phyloP scores from a whole-genome alignment of 306 rosid genomes.

The Lupinus albus region DNA sequence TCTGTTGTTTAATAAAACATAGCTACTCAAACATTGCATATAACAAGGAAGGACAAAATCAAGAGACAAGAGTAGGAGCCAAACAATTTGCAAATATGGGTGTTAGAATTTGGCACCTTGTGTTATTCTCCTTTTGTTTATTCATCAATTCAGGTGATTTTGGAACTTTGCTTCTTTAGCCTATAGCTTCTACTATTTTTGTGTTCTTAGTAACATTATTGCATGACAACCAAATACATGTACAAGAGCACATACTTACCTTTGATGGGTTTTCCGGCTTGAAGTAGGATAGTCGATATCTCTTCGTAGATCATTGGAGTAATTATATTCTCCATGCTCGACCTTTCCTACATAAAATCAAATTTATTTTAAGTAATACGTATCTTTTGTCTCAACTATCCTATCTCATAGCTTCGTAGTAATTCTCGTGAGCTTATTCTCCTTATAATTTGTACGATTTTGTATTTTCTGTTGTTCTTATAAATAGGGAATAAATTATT shows the following conservation, averaged over 20 bases:
- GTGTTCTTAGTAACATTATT: slow-evolving; percentile 22
- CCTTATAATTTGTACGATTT: too few relatives aligned
- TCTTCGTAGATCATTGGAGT: too few relatives aligned
- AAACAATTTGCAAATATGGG: slow-evolving; percentile 64
- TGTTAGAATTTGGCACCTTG: slow-evolving; percentile 48
- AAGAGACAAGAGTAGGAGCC: slow-evolving; percentile 37
- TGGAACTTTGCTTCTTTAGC: slow-evolving; percentile 17
- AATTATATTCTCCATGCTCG: too few relatives aligned
- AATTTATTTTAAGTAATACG: too few relatives aligned
- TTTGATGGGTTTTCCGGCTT: too few relatives aligned
- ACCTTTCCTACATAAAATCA: too few relatives aligned
- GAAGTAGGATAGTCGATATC: too few relatives aligned
- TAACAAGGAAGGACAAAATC: slow-evolving; percentile 44
- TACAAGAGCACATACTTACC: neutral
- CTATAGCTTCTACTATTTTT: neutral
- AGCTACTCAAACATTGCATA: slow-evolving; percentile 52
- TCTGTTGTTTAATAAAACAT: slow-evolving; percentile 52
- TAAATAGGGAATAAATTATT: too few relatives aligned
- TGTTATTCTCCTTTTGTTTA: slow-evolving; percentile 54
- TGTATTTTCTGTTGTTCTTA: too few relatives aligned
- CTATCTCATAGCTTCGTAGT: too few relatives aligned
- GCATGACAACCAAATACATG: slow-evolving; percentile 28
- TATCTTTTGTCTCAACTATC: too few relatives aligned
- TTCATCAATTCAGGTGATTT: slow-evolving; percentile 72
- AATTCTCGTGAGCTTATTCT: too few relatives aligned